phyloP scores from a whole-genome alignment of 2,329 filamentous ascomycete species.

The Aspergillus pseudoviridinutans region DNA sequence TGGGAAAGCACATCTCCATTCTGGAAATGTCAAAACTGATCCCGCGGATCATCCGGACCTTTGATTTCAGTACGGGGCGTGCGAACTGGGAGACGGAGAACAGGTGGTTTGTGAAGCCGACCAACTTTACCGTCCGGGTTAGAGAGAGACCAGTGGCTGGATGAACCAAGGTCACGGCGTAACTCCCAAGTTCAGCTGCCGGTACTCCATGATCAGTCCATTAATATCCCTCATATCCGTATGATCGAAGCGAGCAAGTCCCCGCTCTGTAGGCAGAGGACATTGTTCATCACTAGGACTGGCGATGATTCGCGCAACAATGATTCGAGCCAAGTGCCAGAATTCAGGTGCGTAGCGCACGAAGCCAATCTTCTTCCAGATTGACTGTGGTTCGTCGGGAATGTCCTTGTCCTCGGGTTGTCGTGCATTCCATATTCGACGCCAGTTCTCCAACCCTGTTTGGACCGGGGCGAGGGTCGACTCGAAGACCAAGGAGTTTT shows the following conservation, averaged over 20 bases:
- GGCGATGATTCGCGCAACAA: conserved; percentile 14
- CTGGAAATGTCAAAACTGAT: conserved; percentile 38
- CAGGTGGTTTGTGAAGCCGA: conserved; percentile 44
- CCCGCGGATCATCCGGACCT: conserved; percentile 29
- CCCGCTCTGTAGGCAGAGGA: neutral
- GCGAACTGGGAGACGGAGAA: conserved; percentile 35
- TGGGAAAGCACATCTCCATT: conserved; percentile 37
- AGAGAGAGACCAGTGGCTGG: neutral
- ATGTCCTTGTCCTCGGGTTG: conserved; percentile 16
- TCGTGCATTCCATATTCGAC: conserved; percentile 20
- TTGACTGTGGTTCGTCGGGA: conserved; percentile 11
- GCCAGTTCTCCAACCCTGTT: conserved; percentile 25
- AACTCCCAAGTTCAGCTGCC: conserved; percentile 16
- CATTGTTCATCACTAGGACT: neutral
- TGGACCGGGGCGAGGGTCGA: conserved; percentile 18
- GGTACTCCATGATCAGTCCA: conserved; percentile 22
- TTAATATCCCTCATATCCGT: conserved; percentile 24
- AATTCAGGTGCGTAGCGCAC: conserved; percentile 23
- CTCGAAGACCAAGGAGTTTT: conserved; percentile 23
- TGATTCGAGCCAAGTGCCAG: conserved; percentile 24
- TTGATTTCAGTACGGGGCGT: conserved; percentile 14
- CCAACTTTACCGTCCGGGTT: conserved; percentile 36
- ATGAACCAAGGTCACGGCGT: neutral
- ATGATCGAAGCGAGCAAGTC: conserved; percentile 17
- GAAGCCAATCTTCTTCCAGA: conserved; percentile 27